A percentile compares a stretch with the other conserved stretches of the same genome.
phyloP scores from a whole-genome alignment of 2,329 filamentous ascomycete genomes.

The Aspergillus tamarii region DNA sequence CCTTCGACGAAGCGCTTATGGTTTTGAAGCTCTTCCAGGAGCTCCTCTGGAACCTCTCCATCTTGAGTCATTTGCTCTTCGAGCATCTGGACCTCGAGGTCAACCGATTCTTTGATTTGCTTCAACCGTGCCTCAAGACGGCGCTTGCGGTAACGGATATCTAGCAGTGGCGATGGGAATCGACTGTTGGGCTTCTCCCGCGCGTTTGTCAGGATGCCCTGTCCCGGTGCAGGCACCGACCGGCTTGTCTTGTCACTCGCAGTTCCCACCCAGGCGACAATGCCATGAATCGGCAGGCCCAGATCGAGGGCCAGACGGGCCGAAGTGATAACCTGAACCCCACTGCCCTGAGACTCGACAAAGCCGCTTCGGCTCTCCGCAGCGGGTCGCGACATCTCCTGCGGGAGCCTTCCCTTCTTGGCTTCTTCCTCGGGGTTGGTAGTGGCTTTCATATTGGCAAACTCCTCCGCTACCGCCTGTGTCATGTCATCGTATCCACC shows the following conservation, averaged over 20 bases:
- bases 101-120: constrained; percentile 84
- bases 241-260: constrained; percentile 99
- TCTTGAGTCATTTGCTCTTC: constrained; percentile 60
- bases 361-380: constrained; percentile 97
- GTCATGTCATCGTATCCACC: constrained; percentile 99
- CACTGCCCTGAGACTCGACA: constrained; percentile 99
- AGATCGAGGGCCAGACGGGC: constrained; percentile 94
- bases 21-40: constrained; percentile 88
- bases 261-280: constrained; percentile 89
- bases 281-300: constrained; percentile 96
- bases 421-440: constrained; percentile 98
- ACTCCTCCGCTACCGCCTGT: constrained; percentile 98
- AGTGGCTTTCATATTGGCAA: constrained; percentile 99
- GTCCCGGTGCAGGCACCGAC: constrained; percentile 94
- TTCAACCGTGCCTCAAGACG: constrained; percentile 93
- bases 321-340: constrained; percentile 98
- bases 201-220: constrained; percentile 94
- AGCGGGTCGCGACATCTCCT: constrained; percentile 96
- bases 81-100: constrained; percentile 61
- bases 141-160: constrained; percentile 95
- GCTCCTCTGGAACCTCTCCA: constrained; percentile 65
- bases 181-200: constrained; percentile 80
- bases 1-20: constrained; percentile 83
- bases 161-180: constrained; percentile 91
- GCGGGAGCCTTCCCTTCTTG: constrained; percentile 88